phyloP scores from a whole-genome alignment of 192 early-diverging fungal genomes.

The Coemansia asiatica region DNA sequence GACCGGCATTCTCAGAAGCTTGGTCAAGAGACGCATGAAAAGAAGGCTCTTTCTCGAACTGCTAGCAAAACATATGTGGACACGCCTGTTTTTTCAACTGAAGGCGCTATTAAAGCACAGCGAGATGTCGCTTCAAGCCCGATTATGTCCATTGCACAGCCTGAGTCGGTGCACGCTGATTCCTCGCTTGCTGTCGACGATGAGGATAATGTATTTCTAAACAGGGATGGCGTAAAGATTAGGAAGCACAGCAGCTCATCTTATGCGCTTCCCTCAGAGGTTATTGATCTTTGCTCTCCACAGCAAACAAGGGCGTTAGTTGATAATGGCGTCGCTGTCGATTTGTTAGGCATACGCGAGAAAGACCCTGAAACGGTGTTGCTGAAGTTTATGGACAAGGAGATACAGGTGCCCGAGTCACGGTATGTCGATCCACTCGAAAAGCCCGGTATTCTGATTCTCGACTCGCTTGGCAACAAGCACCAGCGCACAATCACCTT shows the following conservation, averaged over 20 bases:
- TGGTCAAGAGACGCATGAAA: background rate
- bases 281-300: slow-evolving; percentile 17
- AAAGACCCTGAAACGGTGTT: slow-evolving; percentile 7
- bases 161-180: background rate
- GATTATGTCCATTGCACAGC: background rate
- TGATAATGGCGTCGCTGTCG: background rate
- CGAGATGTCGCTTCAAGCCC: background rate
- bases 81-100: background rate
- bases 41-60: background rate
- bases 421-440: slow-evolving; percentile 24
- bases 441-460: slow-evolving; percentile 35
- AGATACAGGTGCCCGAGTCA: slow-evolving; percentile 10
- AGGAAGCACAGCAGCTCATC: background rate
- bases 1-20: background rate
- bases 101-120: background rate
- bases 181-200: background rate
- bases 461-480: slow-evolving; percentile 49
- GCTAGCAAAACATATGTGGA: background rate
- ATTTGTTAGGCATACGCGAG: background rate
- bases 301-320: background rate
- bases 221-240: slow-evolving; percentile 1
- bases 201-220: slow-evolving; percentile 37
- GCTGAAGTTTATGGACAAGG: slow-evolving; percentile 20
- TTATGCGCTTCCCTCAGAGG: background rate
- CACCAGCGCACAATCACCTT: slow-evolving; percentile 39